A percentile compares a stretch with the other conserved stretches of the same genome.
Evolutionary conservation across 2,329 filamentous ascomycete species (phyloP).

Genomic region (Aureobasidium sp.): DNA sequence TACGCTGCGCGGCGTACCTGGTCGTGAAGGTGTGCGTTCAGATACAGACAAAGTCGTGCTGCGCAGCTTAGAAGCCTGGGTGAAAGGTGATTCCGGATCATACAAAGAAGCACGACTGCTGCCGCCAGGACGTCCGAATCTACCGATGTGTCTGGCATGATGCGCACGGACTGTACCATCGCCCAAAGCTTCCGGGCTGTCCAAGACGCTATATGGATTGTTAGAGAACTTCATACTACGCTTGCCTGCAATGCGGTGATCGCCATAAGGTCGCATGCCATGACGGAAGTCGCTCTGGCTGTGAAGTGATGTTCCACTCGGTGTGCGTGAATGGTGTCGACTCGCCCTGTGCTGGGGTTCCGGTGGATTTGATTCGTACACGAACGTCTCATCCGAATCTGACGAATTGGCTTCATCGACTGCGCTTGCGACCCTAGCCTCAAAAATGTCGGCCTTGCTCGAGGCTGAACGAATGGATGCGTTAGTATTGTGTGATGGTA

Average conservation of each 20-base stretch:
- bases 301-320: constrained; percentile 75
- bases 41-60: constrained; percentile 46
- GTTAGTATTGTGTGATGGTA: constrained; percentile 21
- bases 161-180: constrained; percentile 44
- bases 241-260: constrained; percentile 62
- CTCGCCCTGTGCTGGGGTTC: constrained; percentile 56
- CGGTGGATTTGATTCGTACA: constrained; percentile 93
- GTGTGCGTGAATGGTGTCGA: constrained; percentile 86
- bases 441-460: constrained; percentile 96
- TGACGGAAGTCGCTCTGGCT: constrained; percentile 59
- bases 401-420: constrained; percentile 95
- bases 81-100: constrained; percentile 72
- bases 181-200: constrained; percentile 35
- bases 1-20: constrained; percentile 58
- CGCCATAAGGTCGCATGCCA: constrained; percentile 54
- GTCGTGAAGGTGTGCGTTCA: constrained; percentile 57
- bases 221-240: constrained; percentile 96
- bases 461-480: constrained; percentile 50
- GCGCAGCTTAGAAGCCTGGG: constrained; percentile 60
- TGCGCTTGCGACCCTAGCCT: constrained; percentile 90
- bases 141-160: constrained; percentile 73
- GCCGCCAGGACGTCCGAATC: constrained; percentile 64
- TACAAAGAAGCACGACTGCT: constrained; percentile 63
- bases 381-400: constrained; percentile 96
- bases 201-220: constrained; percentile 60